phyloP scores from a whole-genome alignment of 768 basidiomycete species.

The Mycena metata region DNA sequence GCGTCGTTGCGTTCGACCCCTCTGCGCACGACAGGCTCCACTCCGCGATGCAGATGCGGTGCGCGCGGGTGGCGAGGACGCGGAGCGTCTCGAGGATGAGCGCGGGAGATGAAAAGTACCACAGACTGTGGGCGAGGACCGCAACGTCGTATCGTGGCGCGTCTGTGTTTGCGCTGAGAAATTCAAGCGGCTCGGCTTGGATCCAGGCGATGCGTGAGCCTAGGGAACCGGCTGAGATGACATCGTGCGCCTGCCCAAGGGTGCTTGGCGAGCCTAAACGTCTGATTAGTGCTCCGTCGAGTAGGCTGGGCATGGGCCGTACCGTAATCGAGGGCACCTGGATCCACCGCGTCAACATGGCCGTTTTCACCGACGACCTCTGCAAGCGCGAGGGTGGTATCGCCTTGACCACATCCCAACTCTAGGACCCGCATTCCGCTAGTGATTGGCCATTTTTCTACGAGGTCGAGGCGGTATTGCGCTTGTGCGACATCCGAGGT shows the following conservation, averaged over 20 bases:
- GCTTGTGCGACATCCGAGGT: conserved; percentile 34
- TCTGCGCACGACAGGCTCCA: conserved; percentile 44
- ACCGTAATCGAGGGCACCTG: conserved; percentile 54
- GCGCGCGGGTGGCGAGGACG: conserved; percentile 42
- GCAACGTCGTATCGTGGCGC: conserved; percentile 47
- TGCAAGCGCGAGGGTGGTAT: conserved; percentile 54
- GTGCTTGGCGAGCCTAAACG: conserved; percentile 50
- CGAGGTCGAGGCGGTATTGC: conserved; percentile 51
- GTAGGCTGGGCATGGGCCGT: not conserved
- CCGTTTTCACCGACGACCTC: conserved; percentile 50
- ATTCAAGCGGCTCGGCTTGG: conserved; percentile 46
- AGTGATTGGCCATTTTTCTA: conserved; percentile 46
- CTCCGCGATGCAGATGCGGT: conserved; percentile 51
- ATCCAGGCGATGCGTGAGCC: conserved; percentile 53
- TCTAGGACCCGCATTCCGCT: conserved; percentile 51
- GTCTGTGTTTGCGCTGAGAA: conserved; percentile 40
- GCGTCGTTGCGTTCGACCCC: conserved; percentile 43
- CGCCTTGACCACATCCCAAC: conserved; percentile 58
- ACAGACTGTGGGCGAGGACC: conserved; percentile 52
- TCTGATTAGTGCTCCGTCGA: too few species aligned
- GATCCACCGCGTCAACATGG: conserved; percentile 55
- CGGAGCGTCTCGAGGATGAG: conserved; percentile 46
- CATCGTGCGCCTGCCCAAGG: conserved; percentile 53
- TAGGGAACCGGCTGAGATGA: conserved; percentile 45
- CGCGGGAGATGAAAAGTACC: conserved; percentile 56